Percentiles rank a stretch among this genome's conserved stretches.
These are phyloP conservation scores for Colletotrichum liaoningense DNA, from an alignment of 2,329 filamentous ascomycete genomes.

Conservation along the genomic window DNA sequence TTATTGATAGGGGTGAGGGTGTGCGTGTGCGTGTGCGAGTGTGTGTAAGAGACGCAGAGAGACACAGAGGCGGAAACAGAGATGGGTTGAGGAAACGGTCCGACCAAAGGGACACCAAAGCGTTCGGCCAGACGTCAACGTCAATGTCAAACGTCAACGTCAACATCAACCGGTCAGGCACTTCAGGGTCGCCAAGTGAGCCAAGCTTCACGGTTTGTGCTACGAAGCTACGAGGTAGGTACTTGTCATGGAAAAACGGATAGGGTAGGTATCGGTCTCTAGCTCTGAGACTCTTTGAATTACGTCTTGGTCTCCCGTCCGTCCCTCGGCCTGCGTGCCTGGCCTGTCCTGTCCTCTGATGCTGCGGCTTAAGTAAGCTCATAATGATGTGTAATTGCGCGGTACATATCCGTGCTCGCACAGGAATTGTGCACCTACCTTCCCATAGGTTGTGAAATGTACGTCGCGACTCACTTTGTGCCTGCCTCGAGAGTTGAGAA, in stretches of 20 bases:
- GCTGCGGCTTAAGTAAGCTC: neutral
- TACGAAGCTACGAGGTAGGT: neutral
- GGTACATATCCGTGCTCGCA: neutral
- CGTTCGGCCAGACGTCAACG: conserved; percentile 9
- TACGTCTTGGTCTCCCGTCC: neutral
- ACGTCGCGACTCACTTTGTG: neutral
- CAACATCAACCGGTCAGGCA: conserved; percentile 3
- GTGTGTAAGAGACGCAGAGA: too few species aligned
- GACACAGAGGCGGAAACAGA: too few species aligned
- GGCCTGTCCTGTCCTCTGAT: too few species aligned
- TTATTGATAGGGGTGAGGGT: neutral
- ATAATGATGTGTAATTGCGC: neutral
- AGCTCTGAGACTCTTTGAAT: neutral
- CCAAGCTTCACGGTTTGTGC: conserved; percentile 6
- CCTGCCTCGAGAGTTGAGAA: neutral
- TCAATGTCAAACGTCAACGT: conserved; percentile 5
- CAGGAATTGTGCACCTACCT: too few species aligned
- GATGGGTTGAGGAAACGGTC: neutral
- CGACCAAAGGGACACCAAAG: conserved; percentile 2
- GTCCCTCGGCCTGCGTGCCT: too few species aligned
- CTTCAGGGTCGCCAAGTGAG: neutral
- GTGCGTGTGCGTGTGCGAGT: too few species aligned
- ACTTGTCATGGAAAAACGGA: neutral
- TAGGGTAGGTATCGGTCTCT: neutral
- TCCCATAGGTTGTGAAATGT: too few species aligned